A percentile compares a stretch with the other conserved stretches of the same genome.
phyloP scores from a whole-genome alignment of 441 rosid species.

The Brassica balearica region DNA sequence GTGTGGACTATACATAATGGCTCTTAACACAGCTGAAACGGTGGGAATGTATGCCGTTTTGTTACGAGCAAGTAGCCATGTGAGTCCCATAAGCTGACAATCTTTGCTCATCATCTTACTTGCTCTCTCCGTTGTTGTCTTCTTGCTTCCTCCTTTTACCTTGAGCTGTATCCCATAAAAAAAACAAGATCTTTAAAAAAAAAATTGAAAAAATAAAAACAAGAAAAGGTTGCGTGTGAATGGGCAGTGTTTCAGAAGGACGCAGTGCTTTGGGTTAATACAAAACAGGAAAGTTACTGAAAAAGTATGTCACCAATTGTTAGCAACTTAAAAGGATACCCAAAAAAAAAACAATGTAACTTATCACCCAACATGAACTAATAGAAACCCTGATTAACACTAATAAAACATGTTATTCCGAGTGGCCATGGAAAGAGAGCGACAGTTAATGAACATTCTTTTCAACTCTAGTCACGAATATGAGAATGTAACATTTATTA shows the following conservation, averaged over 20 bases:
- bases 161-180: slow-evolving; percentile 60
- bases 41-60: slow-evolving; percentile 97
- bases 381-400: slow-evolving; percentile 13
- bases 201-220: neutral
- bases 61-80: slow-evolving; percentile 95
- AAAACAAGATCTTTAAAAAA: neutral
- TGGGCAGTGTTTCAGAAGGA: slow-evolving; percentile 26
- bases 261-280: slow-evolving; percentile 39
- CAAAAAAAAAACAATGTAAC: slow-evolving; percentile 31
- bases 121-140: slow-evolving; percentile 62
- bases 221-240: slow-evolving; percentile 31
- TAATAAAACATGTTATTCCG: neutral
- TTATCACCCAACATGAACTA: slow-evolving; percentile 35
- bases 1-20: slow-evolving; percentile 88
- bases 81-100: slow-evolving; percentile 98
- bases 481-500: slow-evolving; percentile 36
- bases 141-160: slow-evolving; percentile 66
- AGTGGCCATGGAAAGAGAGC: slow-evolving; percentile 26
- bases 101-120: slow-evolving; percentile 89
- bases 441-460: slow-evolving; percentile 40
- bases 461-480: slow-evolving; percentile 27
- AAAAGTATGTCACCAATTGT: slow-evolving; percentile 41
- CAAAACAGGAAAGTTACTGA: slow-evolving; percentile 42
- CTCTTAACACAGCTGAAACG: slow-evolving; percentile 95
- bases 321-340: slow-evolving; percentile 47